Evolutionary conservation across 1,284 basidiomycete genomes (phyloP), one percentile per base, ranked within the genome.

Genomic region (Pseudozyma sp.): DNA sequence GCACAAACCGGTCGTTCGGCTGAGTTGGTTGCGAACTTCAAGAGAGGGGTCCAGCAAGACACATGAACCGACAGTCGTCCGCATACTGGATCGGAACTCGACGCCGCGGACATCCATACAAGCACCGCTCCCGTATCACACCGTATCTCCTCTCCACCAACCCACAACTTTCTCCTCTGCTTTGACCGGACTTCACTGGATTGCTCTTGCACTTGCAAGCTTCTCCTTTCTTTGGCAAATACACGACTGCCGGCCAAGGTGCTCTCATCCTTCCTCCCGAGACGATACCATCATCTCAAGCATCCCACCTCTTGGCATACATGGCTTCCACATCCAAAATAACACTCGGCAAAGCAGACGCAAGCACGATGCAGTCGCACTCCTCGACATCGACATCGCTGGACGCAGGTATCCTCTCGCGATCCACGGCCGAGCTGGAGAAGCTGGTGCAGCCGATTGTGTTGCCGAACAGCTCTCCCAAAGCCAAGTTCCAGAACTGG

Each of bases 401-500:
- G 14, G 71, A 74, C 30, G 49, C 63, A n/a, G 54, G 44, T 24
- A 16, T 74, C 37, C 53, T 69, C 30, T 56, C 55, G 19, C 43
- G 45, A 7, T 63, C 67, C 1, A 60, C 54, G 8, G 54, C 55
- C 7, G 58, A 66, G 56, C 67, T 74, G 16, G 62, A 69, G 29
- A 47, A 68, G 52, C 53, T 69, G 29, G 56, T 67, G 24, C 31
- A 54, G 43, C 56, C 67, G 11, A 48, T 66, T 42, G 56, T 69
- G n/a, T 42, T 69, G 44, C 59, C 67, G 2, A 39, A 67, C 16
- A 55, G 54, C 49, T 74, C 71, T 13, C 59, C 71, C 50, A 68
- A 69, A 10, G 61, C 74, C 37, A 68, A 60, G 9, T 87, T 88
- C 67, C 78, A 80, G 11, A 89, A 88, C 77, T 89, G 88, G 88